Evolutionary conservation across 345 rosid genomes (phyloP).

Genomic region (Citropsis articulata): DNA sequence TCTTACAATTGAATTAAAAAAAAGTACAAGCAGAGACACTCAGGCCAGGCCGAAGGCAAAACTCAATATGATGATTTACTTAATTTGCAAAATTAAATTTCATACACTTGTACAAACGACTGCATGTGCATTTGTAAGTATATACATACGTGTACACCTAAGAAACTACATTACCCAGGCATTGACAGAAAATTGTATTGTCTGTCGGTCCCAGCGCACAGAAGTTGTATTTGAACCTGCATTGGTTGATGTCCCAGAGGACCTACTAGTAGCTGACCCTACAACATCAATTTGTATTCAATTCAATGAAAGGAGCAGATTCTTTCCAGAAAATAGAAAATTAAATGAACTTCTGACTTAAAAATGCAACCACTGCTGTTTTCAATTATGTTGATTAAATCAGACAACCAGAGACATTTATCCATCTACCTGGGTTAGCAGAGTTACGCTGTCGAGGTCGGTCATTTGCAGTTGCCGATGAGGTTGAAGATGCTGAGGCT

Average conservation of each 20-base stretch:
- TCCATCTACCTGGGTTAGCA: slow-evolving; percentile 64
- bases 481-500: slow-evolving; percentile 52
- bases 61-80: not conserved
- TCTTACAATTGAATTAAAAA: not conserved
- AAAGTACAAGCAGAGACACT: not conserved
- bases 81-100: no score
- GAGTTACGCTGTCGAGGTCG: slow-evolving; percentile 51
- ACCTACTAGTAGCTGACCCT: slow-evolving; percentile 74
- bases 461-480: slow-evolving; percentile 43
- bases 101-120: not conserved
- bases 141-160: not conserved
- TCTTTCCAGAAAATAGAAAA: not conserved
- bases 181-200: slow-evolving; percentile 93
- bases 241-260: slow-evolving; percentile 56
- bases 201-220: slow-evolving; percentile 83
- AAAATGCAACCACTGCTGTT: not conserved
- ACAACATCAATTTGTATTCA: slow-evolving; percentile 17
- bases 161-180: slow-evolving; percentile 70
- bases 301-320: slow-evolving; percentile 6
- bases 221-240: slow-evolving; percentile 54
- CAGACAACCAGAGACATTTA: not conserved
- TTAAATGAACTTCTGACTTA: not conserved
- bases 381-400: not conserved
- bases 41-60: not conserved
- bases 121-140: not conserved